Base-by-base conservation (phyloP, 495 filamentous ascomycete species). In the Aspergillus incahuasiensis region DNA sequence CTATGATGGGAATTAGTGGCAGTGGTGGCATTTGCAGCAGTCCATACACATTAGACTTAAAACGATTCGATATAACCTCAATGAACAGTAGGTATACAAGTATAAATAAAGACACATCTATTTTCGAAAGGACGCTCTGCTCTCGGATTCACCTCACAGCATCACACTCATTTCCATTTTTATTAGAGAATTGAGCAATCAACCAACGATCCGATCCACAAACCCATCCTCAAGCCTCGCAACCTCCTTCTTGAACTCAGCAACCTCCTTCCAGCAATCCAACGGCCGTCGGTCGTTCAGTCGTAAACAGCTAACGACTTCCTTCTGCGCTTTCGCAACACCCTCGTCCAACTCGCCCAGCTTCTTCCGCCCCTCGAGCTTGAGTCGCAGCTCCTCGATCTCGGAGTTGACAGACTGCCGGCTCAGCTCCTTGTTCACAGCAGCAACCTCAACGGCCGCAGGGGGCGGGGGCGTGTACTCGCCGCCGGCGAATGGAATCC, bases 181-280 rank as follows among this genome's bases (percentile, higher is more conserved):
- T 48, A 16, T 45, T 49, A 57, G 59, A 56, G 2, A 8, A 4
- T 18, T 4, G 2, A 16, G 3, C 3, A 40, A 18, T 71, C 24
- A 81, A 55, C 82, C 81, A 43, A 94, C 81, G 58, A 94, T 86
- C 72, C 85, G 88, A 63, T 92, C 85, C 41, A 97, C 86, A 81
- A 95, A 97, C 18, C 78, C 79, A 69, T 82, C 86, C 78, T 97
- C 92, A 71, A 97, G 66, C 67, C 76, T 80, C 46, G 89, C 81
- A 25, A 96, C 91, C 77, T 95, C 90, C 61, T 79, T 79, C 80
- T 88, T 94, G 63, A 98, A 98, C 25, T 74, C 78, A 71, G 90
- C 88, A 18, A 97, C 92, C 80, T 98, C 95, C 70, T 83, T 80
- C 87, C 90, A 97, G 79, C 94, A 98, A 78, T 97, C 86, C 68